Evolutionary conservation across 2,329 filamentous ascomycete species (phyloP), one percentile per base, ranked within the genome.

Genomic region (Aspergillus arachidicola): DNA sequence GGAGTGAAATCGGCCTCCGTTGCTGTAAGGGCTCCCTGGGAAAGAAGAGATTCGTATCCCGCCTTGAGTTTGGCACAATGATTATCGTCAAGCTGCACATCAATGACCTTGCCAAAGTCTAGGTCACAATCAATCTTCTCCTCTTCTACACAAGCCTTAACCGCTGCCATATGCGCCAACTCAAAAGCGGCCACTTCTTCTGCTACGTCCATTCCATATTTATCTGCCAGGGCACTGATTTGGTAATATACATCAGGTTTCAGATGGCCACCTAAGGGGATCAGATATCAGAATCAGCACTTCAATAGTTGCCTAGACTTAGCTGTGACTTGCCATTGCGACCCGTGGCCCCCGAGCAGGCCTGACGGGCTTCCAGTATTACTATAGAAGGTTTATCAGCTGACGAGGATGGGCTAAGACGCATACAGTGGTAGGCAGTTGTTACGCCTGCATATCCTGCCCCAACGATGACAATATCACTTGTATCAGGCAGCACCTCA

Each of bases 391-490:
- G 61, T 4, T 60, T 61, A 19, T 48, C 9, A 41, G 46, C 23
- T 1, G 59, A 62, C 3, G 58, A 51, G 41, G 63, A 55, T 23
- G 65, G 56, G 11, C 67, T 65, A 30, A 68, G 67, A 1, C 72
- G 58, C 2, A 80, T 64, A n/a, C 79, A 75, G 66, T 83, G 76
- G 58, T 81, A 78, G 0, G 76, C 76, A 1, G 79, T 72, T 0
- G 79, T 77, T 0, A 76, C 76, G 0, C 82, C 82, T 0, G 82
- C 75, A 60, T 78, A 82, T 0, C 82, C 82, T 6, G 79, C 76
- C 0, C 82, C 82, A 4, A 84, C 74, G 23, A 84, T 76, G 9
- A 78, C 74, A 59, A 84, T 76, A 50, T 84, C 81, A n/a, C 70
- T 72, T 32, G 76, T 57, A 3, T 67, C 54, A 0, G 82, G 82